A percentile compares a stretch with the other conserved stretches of the same genome.
These are phyloP conservation scores for Penicillium soppii DNA, from an alignment of 495 filamentous ascomycete species.

Conservation along the genomic window DNA sequence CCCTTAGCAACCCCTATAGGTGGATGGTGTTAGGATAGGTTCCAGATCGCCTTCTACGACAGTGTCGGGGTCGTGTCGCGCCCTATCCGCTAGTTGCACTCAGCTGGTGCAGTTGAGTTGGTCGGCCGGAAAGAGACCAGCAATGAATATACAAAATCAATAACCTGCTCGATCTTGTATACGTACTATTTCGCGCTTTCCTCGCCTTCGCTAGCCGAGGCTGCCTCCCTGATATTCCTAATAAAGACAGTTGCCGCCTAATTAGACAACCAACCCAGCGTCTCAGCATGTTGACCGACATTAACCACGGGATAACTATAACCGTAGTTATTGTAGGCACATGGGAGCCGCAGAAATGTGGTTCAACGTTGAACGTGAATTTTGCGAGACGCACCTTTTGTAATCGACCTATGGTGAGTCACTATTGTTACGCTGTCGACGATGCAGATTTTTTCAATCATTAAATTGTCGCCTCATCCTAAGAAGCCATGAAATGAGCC, in stretches of 20 bases:
- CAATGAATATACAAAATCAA: neutral
- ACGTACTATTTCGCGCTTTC: neutral
- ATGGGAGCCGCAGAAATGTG: neutral
- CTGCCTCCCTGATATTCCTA: neutral
- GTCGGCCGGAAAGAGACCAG: too few relatives aligned
- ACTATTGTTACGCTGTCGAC: neutral
- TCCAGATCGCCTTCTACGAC: neutral
- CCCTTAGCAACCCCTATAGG: neutral
- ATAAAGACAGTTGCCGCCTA: neutral
- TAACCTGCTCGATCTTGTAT: neutral
- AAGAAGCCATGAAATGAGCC: neutral
- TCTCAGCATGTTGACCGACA: neutral
- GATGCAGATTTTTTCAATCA: neutral
- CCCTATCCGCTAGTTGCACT: too few relatives aligned
- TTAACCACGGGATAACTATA: neutral
- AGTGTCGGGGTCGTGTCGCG: neutral
- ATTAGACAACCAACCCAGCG: neutral
- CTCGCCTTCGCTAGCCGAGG: neutral
- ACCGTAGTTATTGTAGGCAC: neutral
- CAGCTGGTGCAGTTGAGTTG: too few relatives aligned
- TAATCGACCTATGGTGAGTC: neutral
- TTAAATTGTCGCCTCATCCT: neutral
- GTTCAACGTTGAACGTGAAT: neutral
- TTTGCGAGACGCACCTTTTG: neutral
- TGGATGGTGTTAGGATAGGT: neutral